phyloP scores from a whole-genome alignment of 768 basidiomycete species.

The Mycena floridula region DNA sequence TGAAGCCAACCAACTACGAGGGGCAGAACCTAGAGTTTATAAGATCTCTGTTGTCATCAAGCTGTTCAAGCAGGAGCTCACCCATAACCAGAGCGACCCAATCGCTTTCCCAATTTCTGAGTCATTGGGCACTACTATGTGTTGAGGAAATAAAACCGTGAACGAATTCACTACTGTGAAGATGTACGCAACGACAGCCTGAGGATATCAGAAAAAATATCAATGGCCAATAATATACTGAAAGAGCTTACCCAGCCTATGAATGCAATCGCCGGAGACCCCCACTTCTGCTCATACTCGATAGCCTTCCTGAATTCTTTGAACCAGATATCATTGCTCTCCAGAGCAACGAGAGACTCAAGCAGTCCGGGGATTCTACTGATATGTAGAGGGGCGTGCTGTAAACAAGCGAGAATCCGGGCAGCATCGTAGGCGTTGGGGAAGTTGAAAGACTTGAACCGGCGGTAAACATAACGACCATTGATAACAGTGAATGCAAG shows the following conservation, averaged over 20 bases:
- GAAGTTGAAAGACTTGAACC: slow-evolving; percentile 22
- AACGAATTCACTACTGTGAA: slow-evolving; percentile 33
- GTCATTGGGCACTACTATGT: slow-evolving; percentile 10
- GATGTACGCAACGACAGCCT: slow-evolving; percentile 38
- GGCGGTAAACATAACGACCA: slow-evolving; percentile 32
- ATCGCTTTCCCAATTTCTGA: slow-evolving; percentile 30
- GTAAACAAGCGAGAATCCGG: slow-evolving; percentile 29
- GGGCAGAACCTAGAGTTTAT: no score
- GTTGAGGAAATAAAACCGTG: slow-evolving; percentile 11
- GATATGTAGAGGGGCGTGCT: slow-evolving; percentile 33
- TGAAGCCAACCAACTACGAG: slow-evolving; percentile 35
- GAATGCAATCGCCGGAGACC: slow-evolving; percentile 29
- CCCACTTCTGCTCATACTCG: slow-evolving; percentile 32
- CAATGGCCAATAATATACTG: slow-evolving; percentile 31
- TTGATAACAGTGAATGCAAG: slow-evolving; percentile 36
- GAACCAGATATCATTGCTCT: slow-evolving; percentile 39
- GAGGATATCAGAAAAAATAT: slow-evolving; percentile 30
- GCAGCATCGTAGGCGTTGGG: slow-evolving; percentile 25
- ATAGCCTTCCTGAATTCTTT: slow-evolving; percentile 22
- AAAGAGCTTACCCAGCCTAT: slow-evolving; percentile 11
- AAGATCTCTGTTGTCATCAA: no score
- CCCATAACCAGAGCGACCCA: slow-evolving; percentile 38
- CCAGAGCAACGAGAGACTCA: slow-evolving; percentile 35
- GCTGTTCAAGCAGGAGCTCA: no score
- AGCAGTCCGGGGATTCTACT: slow-evolving; percentile 21